Evolutionary conservation across 768 basidiomycete genomes (phyloP).

Genomic region (Trametes coccinea): DNA sequence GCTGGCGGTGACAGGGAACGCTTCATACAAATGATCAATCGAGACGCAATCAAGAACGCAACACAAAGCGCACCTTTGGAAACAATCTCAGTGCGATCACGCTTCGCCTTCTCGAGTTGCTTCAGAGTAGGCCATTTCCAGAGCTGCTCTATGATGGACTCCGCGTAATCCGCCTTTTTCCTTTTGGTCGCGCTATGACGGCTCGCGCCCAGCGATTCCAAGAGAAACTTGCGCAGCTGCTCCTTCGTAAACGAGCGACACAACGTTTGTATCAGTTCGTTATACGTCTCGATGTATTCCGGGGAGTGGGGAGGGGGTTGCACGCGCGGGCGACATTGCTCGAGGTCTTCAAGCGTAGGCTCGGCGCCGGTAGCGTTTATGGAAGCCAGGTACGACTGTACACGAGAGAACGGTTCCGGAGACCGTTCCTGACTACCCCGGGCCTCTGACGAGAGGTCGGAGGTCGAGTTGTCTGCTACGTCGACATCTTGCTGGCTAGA

Average conservation of each 20-base stretch:
- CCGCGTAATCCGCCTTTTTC: conserved; percentile 31
- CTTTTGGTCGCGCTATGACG: conserved; percentile 13
- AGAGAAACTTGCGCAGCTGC: conserved; percentile 58
- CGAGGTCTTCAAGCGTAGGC: conserved; percentile 62
- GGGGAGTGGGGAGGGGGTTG: conserved; percentile 43
- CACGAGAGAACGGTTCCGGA: conserved; percentile 17
- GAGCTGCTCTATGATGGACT: conserved; percentile 55
- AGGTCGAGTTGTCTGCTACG: background rate
- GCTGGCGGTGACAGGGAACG: conserved; percentile 53
- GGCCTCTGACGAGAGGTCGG: background rate
- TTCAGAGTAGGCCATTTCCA: conserved; percentile 72
- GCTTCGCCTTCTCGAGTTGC: conserved; percentile 49
- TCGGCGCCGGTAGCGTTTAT: conserved; percentile 46
- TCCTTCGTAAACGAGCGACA: conserved; percentile 61
- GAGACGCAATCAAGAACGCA: too few relatives aligned
- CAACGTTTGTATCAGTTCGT: conserved; percentile 51
- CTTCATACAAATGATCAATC: conserved; percentile 25
- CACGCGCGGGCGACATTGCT: conserved; percentile 49
- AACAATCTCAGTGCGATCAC: conserved; percentile 50
- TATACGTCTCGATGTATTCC: conserved; percentile 55
- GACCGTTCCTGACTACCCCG: background rate
- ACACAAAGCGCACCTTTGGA: conserved; percentile 42
- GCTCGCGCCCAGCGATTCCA: conserved; percentile 45
- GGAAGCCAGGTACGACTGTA: conserved; percentile 58
- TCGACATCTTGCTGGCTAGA: background rate